Evolutionary conservation across 495 filamentous ascomycete genomes (phyloP).

Genomic region (Penicillium daleae): DNA sequence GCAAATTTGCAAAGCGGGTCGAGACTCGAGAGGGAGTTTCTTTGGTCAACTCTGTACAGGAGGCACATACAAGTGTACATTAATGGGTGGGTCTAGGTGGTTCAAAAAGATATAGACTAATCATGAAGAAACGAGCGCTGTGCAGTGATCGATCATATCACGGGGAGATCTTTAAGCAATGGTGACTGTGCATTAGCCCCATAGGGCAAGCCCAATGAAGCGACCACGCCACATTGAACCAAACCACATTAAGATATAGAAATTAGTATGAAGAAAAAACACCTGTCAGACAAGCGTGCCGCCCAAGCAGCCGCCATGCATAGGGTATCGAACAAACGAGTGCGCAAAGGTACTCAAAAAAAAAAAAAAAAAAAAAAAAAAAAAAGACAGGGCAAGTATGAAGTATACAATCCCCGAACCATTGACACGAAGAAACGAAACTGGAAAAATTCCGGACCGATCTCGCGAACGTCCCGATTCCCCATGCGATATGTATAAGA

Average conservation of each 20-base stretch:
- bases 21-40: too few species aligned
- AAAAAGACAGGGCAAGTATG: conserved; percentile 24
- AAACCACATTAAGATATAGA: conserved; percentile 1
- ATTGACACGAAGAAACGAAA: conserved; percentile 21
- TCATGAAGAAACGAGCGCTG: conserved; percentile 6
- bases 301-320: conserved; percentile 18
- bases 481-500: conserved; percentile 8
- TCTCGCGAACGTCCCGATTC: not conserved
- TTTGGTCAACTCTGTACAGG: not conserved
- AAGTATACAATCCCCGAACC: conserved; percentile 17
- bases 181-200: conserved; percentile 20
- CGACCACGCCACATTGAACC: not conserved
- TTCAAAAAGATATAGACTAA: not conserved
- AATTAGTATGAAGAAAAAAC: conserved; percentile 18
- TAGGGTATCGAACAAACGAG: conserved; percentile 36
- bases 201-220: not conserved
- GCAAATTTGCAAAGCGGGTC: not conserved
- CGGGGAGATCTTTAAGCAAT: not conserved
- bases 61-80: not conserved
- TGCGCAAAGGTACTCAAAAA: conserved; percentile 19
- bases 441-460: not conserved
- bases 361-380: conserved; percentile 16
- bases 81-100: not conserved
- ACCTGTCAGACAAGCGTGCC: conserved; percentile 19
- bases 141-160: conserved; percentile 7